These are phyloP conservation scores for Neolentinus lepideus DNA, from an alignment of 1,284 basidiomycete species.

Conservation along the genomic window DNA sequence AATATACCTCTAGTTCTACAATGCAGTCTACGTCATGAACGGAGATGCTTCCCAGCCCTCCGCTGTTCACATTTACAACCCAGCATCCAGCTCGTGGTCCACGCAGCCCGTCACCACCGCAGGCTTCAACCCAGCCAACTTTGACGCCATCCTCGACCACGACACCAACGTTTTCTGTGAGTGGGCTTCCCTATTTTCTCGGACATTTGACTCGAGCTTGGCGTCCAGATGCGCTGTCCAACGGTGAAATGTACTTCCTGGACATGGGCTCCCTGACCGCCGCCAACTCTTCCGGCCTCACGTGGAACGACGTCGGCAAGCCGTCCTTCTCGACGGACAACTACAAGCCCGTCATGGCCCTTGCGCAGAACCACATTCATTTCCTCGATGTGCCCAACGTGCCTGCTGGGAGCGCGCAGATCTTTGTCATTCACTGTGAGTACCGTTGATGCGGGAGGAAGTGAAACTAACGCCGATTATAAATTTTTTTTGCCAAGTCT, in stretches of 20 bases:
- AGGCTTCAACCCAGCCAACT: slow-evolving; percentile 47
- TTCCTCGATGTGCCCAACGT: slow-evolving; percentile 71
- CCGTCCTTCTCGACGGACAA: slow-evolving; percentile 41
- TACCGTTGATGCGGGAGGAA: slow-evolving; percentile 7
- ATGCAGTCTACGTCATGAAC: slow-evolving; percentile 75
- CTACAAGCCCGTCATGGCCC: slow-evolving; percentile 69
- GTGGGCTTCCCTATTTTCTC: slow-evolving; percentile 16
- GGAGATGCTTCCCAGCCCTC: slow-evolving; percentile 63
- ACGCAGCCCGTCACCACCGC: slow-evolving; percentile 46
- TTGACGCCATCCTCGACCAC: slow-evolving; percentile 73
- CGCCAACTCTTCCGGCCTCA: slow-evolving; percentile 46
- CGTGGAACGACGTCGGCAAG: slow-evolving; percentile 56
- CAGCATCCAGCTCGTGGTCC: slow-evolving; percentile 55
- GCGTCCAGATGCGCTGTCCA: slow-evolving; percentile 51
- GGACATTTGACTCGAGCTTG: slow-evolving; percentile 8
- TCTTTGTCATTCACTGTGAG: slow-evolving; percentile 88
- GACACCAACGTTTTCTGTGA: slow-evolving; percentile 82
- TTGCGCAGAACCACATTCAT: slow-evolving; percentile 75
- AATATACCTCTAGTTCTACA: slow-evolving; percentile 43
- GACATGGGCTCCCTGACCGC: slow-evolving; percentile 57
- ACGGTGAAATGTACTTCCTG: slow-evolving; percentile 54
- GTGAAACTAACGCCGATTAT: background rate
- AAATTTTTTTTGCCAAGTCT: slow-evolving; percentile 55
- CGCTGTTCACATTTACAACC: slow-evolving; percentile 64
- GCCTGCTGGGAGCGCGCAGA: slow-evolving; percentile 58